phyloP scores from a whole-genome alignment of 2,329 filamentous ascomycete genomes.

The Didymella sp. region DNA sequence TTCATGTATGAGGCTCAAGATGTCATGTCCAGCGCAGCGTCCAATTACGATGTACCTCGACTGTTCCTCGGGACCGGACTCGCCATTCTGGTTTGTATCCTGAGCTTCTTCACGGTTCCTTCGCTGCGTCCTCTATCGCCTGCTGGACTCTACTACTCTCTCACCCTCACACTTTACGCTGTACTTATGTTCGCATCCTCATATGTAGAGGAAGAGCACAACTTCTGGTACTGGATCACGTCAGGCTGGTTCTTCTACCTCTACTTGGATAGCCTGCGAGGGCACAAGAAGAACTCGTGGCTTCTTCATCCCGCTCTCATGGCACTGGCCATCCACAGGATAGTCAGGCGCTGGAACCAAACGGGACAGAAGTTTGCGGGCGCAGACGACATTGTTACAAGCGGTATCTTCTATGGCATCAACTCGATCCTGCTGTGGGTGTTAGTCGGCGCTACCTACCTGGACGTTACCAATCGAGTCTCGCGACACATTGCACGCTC shows the following conservation, averaged over 20 bases:
- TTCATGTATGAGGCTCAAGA: constrained; percentile 78
- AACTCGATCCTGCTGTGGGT: constrained; percentile 70
- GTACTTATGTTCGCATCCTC: constrained; percentile 98
- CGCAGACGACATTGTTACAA: constrained; percentile 83
- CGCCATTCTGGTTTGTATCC: constrained; percentile 55
- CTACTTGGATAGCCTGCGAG: constrained; percentile 49
- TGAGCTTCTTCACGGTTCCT: constrained; percentile 45
- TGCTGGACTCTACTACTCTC: constrained; percentile 50
- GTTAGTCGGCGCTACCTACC: constrained; percentile 73
- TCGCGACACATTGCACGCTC: constrained; percentile 43
- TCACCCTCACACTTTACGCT: constrained; percentile 64
- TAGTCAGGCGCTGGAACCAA: constrained; percentile 88
- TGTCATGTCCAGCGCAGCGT: constrained; percentile 86
- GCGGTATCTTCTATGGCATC: constrained; percentile 60
- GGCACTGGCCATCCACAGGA: constrained; percentile 67
- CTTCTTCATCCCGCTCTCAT: constrained; percentile 50
- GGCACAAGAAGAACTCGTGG: constrained; percentile 35
- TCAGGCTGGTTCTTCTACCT: constrained; percentile 70
- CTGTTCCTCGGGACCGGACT: constrained; percentile 59
- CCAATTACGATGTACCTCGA: constrained; percentile 81
- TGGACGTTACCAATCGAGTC: constrained; percentile 61
- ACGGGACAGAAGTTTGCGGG: constrained; percentile 96
- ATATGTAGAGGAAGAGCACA: constrained; percentile 97
- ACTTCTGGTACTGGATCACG: constrained; percentile 95
- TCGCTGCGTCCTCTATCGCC: constrained; percentile 59